Evolutionary conservation across 2,329 filamentous ascomycete genomes (phyloP).

Genomic region (Fusarium anthophilum): DNA sequence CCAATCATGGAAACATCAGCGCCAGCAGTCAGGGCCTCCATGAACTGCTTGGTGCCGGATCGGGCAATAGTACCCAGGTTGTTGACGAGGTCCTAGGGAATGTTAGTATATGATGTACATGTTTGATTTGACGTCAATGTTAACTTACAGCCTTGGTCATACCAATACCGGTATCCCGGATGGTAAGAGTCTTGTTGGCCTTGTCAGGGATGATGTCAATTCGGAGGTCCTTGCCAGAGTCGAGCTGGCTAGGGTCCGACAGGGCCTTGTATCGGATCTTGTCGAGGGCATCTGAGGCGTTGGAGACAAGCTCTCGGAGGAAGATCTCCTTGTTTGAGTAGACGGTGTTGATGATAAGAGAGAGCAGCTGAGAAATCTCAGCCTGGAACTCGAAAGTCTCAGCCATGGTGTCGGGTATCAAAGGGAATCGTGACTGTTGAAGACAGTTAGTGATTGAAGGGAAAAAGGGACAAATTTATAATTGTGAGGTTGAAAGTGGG

Average conservation of each 20-base stretch:
- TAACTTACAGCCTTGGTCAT: constrained; percentile 98
- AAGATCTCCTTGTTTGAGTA: constrained; percentile 99
- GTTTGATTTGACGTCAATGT: too few species aligned
- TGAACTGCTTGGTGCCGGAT: constrained; percentile 99
- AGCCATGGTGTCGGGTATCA: constrained; percentile 74
- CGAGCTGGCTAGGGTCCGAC: constrained; percentile 96
- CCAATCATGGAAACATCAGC: constrained; percentile 99
- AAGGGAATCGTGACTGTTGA: constrained; percentile 45
- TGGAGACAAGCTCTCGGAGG: constrained; percentile 97
- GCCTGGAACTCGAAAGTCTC: constrained; percentile 99
- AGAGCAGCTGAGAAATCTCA: constrained; percentile 99
- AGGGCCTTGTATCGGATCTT: constrained; percentile 99
- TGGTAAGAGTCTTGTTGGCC: constrained; percentile 96
- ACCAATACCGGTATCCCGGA: constrained; percentile 98
- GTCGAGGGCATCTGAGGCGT: constrained; percentile 98
- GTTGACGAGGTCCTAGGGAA: constrained; percentile 89
- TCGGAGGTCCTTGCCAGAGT: constrained; percentile 96
- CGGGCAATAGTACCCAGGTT: constrained; percentile 99
- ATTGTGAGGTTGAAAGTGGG: neutral
- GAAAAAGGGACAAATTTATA: neutral
- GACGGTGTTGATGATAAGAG: constrained; percentile 99
- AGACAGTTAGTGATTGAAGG: constrained; percentile 28
- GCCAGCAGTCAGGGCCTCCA: constrained; percentile 98
- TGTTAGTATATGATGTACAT: neutral
- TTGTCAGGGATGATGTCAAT: constrained; percentile 99